Evolutionary conservation across 2,329 filamentous ascomycete species (phyloP), one percentile per base, ranked within the genome.

Genomic region (Epicoccum sorghinum): DNA sequence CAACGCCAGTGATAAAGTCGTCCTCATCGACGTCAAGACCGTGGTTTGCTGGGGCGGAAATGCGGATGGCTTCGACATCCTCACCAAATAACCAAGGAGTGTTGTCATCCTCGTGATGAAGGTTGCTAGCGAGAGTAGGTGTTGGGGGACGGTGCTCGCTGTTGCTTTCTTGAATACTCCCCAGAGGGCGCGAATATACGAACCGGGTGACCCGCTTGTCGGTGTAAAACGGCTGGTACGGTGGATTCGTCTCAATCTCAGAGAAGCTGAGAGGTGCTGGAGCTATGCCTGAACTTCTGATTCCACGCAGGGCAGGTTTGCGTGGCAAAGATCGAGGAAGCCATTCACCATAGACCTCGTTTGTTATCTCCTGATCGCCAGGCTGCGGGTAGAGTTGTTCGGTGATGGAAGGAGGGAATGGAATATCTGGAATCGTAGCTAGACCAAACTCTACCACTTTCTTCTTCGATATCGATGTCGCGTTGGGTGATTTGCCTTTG

Each of bases 191-290:
- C 3, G 74, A 72, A 68, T 88, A 90, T 37, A 91, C 83, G 62
- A 87, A 89, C 25, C 97, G 80, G n/a, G 83, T 85, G 39, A 98
- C 90, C 3, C 93, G 86, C 49, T 86, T 85, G 68, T 98, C 93
- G 0, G 93, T 95, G 72, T 98, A 93, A 78, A 98, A 97, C 1
- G 95, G 93, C 67, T 96, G 93, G 66, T 96, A 98, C 2, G 93
- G 91, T 4, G 93, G 90, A 68, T 93, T 97, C 1, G 93, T 96
- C 70, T 99, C 95, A 61, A 96, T 96, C 78, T 97, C 93, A 5
- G 91, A 91, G 85, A 93, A 71, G 78, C 71, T 74, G 22, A 75
- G 57, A 13, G 72, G 72, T 13, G 89, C 71, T 77, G 90, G 74
- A 1, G 67, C 55, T 2, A 60, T 47, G 2, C 37, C 54, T 6